Percentiles rank a stretch among this genome's conserved stretches.
Conservation (phyloP, 176 grass and related monocot species). For the Oryza glumipatula region DNA sequence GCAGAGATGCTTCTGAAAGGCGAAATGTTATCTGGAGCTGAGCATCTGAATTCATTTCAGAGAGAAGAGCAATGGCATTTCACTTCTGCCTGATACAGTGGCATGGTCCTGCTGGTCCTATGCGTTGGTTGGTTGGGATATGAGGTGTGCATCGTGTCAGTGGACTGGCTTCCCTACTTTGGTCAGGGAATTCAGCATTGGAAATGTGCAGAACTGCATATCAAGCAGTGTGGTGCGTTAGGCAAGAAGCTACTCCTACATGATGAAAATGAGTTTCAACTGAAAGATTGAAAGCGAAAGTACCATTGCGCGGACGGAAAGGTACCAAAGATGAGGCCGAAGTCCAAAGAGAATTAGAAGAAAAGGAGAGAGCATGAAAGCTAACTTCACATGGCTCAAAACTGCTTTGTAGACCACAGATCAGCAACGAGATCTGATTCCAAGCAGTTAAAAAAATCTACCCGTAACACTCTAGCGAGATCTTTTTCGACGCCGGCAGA, state of each 20-base stretch:
- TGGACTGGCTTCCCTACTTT: background rate
- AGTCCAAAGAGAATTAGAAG: background rate
- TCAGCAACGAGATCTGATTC: background rate
- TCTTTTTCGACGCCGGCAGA: conserved; percentile 16
- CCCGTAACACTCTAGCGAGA: background rate
- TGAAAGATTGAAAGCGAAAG: background rate
- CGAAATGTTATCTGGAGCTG: background rate
- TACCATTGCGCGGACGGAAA: background rate
- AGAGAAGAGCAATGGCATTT: conserved; percentile 30
- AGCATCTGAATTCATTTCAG: background rate
- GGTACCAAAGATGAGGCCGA: conserved; percentile 4
- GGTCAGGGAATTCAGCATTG: conserved; percentile 7
- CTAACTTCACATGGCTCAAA: background rate
- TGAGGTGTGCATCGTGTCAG: background rate
- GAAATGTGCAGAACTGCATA: conserved; percentile 37
- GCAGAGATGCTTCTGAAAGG: conserved; percentile 20
- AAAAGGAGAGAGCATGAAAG: background rate
- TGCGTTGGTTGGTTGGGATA: background rate
- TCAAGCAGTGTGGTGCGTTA: conserved; percentile 4
- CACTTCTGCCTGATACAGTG: background rate
- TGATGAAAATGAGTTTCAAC: conserved; percentile 17
- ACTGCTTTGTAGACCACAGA: background rate
- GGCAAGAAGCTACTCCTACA: background rate
- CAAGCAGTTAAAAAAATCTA: background rate
- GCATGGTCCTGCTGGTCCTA: background rate